Conservation (phyloP, 2,329 filamentous ascomycete species). For the Pseudogymnoascus sp. region DNA sequence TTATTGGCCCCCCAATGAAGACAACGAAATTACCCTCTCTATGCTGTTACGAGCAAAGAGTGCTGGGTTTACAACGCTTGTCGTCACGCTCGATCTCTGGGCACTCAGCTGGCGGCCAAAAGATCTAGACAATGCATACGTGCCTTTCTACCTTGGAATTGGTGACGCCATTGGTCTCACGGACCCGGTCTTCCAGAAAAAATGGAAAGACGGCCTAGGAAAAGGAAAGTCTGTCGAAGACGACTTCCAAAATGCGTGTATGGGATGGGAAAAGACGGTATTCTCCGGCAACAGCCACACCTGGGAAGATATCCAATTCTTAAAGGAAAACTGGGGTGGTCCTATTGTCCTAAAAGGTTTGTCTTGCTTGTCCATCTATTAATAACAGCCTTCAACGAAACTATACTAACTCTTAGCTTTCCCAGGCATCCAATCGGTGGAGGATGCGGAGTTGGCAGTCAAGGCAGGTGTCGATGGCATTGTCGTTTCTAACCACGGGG, state of each 20-base stretch:
- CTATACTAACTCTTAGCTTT: slow-evolving; percentile 53
- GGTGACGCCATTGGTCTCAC: slow-evolving; percentile 50
- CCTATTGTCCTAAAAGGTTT: slow-evolving; percentile 42
- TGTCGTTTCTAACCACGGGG: slow-evolving; percentile 51
- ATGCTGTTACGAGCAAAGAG: slow-evolving; percentile 47
- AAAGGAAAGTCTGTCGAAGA: slow-evolving; percentile 43
- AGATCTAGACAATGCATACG: slow-evolving; percentile 48
- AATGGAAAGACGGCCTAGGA: slow-evolving; percentile 34
- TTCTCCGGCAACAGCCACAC: slow-evolving; percentile 55
- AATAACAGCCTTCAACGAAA: slow-evolving; percentile 50
- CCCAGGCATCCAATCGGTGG: slow-evolving; percentile 48
- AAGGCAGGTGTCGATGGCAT: slow-evolving; percentile 50
- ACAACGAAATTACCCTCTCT: slow-evolving; percentile 49
- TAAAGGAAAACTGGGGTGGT: slow-evolving; percentile 51
- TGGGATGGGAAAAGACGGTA: slow-evolving; percentile 55
- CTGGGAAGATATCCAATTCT: slow-evolving; percentile 57
- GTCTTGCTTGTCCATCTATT: not conserved
- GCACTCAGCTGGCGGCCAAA: slow-evolving; percentile 54
- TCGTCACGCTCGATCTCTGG: slow-evolving; percentile 57
- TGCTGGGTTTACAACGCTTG: slow-evolving; percentile 47
- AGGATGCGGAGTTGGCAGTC: slow-evolving; percentile 53
- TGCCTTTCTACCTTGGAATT: slow-evolving; percentile 54
- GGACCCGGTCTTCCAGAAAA: slow-evolving; percentile 51
- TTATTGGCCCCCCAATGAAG: slow-evolving; percentile 48
- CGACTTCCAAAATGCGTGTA: slow-evolving; percentile 45